Base-by-base conservation (phyloP, 768 basidiomycete species). In the Mycena capillaripes region DNA sequence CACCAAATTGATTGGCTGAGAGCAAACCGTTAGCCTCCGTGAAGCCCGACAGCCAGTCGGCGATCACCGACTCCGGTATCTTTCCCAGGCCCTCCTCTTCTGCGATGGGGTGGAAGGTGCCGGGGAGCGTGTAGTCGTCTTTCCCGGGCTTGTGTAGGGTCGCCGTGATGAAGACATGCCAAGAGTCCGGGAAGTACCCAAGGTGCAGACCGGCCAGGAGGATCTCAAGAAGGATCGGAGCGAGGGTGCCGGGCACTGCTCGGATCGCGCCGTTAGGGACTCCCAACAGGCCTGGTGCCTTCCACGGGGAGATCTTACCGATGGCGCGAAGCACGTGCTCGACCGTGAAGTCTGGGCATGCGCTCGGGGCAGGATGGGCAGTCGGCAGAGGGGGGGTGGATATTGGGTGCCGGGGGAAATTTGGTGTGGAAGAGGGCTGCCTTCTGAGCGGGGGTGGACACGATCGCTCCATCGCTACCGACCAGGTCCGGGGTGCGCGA, bases 71-170 rank as follows among this genome's bases (percentile, higher is more conserved):
- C 38, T 65, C 63, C 1, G 55, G 4, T 1, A 65, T 52, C 38
- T 65, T 55, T 11, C 63, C 52, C 17, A 65, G 17, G 0, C 52
- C 50, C 17, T 65, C 52, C 48, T 63, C 61, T 29, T 65, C 63
- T 25, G 38, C 50, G 8, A 65, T 65, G 3, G 63, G 63, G 2
- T 38, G 32, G 27, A 29, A 65, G 4, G 63, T 38, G 4, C 63
- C 63, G 0, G 52, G 63, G 12, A 53, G 16, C 4, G 50, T 64
- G 46, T 63, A 63, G 32, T 63, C 32, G n/a, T 32, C 36, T n/a
- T 52, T 63, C 5, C 62, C 50, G 1, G 52, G 63, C 19, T 65
- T 65, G 36, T 38, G 36, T 3, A 65, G 6, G 11, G 52, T 42
- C 0, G 21, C 29, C 2, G 52, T 65, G 36, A 65, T 53, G 32